A percentile compares a stretch with the other conserved stretches of the same genome.
Conservation (phyloP, 2,329 filamentous ascomycete species). For the Parafenestella ontariensis region DNA sequence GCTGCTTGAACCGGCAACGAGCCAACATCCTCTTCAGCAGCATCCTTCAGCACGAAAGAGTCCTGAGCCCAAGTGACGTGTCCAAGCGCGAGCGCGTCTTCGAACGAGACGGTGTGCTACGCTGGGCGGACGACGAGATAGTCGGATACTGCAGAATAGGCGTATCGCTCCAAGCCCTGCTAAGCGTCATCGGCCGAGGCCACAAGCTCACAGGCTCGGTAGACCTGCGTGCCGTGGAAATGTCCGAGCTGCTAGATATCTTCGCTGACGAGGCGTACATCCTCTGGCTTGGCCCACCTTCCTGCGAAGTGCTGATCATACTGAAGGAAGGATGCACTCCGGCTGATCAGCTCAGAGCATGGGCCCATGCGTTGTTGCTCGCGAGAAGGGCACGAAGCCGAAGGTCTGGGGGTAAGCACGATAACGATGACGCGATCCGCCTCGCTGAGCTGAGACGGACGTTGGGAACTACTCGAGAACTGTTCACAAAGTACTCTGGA, state of each 20-base stretch:
- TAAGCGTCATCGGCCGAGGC: slow-evolving; percentile 35
- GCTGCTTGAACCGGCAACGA: slow-evolving; percentile 83
- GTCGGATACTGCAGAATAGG: slow-evolving; percentile 65
- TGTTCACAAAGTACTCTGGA: slow-evolving; percentile 56
- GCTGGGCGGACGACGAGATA: slow-evolving; percentile 54
- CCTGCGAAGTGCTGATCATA: slow-evolving; percentile 61
- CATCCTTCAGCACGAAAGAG: slow-evolving; percentile 41
- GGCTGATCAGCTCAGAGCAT: slow-evolving; percentile 64
- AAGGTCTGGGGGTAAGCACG: slow-evolving; percentile 15
- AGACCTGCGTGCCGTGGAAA: slow-evolving; percentile 44
- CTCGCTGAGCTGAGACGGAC: slow-evolving; percentile 53
- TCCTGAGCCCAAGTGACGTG: slow-evolving; percentile 71
- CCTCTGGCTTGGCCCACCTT: slow-evolving; percentile 59
- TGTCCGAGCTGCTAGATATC: slow-evolving; percentile 57
- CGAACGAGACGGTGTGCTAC: slow-evolving; percentile 70
- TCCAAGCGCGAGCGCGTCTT: slow-evolving; percentile 66
- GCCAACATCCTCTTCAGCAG: slow-evolving; percentile 77
- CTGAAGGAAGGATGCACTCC: slow-evolving; percentile 66
- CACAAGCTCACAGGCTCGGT: slow-evolving; percentile 37
- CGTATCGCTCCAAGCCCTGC: slow-evolving; percentile 50
- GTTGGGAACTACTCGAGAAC: slow-evolving; percentile 46
- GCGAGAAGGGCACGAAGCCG: slow-evolving; percentile 37
- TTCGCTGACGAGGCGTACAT: slow-evolving; percentile 66
- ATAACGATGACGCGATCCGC: slow-evolving; percentile 30
- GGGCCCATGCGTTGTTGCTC: slow-evolving; percentile 66